Evolutionary conservation across 345 rosid species (phyloP).

Genomic region (Euphorbia pulcherrima): DNA sequence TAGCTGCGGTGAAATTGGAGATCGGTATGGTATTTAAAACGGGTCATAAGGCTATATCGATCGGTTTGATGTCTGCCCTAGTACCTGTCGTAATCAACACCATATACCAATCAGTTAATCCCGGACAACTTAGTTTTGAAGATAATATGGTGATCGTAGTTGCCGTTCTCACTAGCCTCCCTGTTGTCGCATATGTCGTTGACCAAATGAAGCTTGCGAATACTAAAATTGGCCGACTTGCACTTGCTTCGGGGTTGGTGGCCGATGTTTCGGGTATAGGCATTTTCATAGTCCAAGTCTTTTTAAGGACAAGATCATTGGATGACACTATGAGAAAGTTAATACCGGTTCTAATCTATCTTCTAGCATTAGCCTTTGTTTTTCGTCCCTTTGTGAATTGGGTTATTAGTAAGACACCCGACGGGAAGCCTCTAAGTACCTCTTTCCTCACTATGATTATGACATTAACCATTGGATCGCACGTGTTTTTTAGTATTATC

Average conservation of each 20-base stretch:
- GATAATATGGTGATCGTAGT: background rate
- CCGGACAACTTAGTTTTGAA: background rate
- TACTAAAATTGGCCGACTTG: background rate
- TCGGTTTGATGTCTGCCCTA: background rate
- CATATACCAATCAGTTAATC: background rate
- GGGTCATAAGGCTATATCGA: background rate
- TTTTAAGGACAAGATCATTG: background rate
- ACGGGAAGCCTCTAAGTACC: constrained; percentile 24
- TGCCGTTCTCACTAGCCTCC: background rate
- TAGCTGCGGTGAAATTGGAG: background rate
- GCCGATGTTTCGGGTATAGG: background rate
- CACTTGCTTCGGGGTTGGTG: background rate
- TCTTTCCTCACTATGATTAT: constrained; percentile 16
- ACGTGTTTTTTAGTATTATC: background rate
- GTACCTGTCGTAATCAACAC: background rate
- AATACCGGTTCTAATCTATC: background rate
- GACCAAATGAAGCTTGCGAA: background rate
- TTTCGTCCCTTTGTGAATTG: constrained; percentile 27
- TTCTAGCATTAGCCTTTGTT: constrained; percentile 3
- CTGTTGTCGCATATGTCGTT: background rate
- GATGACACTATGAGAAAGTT: background rate
- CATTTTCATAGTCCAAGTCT: background rate
- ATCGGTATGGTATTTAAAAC: background rate
- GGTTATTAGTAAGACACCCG: constrained; percentile 31
- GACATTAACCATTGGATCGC: constrained; percentile 13